Conservation (phyloP, 768 basidiomycete genomes). For the Russula dissimulans region DNA sequence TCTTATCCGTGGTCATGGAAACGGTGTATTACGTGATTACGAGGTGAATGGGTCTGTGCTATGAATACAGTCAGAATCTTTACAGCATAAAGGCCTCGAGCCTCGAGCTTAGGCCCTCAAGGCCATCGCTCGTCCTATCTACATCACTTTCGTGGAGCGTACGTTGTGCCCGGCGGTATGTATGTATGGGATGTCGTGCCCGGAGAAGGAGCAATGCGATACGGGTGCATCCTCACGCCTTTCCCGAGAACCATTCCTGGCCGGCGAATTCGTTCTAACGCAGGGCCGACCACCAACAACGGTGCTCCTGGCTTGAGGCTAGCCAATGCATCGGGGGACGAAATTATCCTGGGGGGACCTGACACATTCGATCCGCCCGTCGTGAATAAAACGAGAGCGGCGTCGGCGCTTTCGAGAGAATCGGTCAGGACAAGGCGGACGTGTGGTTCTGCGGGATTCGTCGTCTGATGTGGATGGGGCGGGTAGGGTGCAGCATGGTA, state of each 20-base stretch:
- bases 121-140: background rate
- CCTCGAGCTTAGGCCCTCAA: constrained; percentile 1
- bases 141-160: constrained; percentile 11
- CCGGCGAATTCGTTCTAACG: constrained; percentile 38
- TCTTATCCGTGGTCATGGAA: constrained; percentile 1
- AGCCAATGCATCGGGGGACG: constrained; percentile 15
- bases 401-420: constrained; percentile 41
- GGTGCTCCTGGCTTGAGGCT: constrained; percentile 21
- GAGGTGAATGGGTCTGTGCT: background rate
- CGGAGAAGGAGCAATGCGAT: constrained; percentile 32
- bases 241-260: constrained; percentile 33
- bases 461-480: background rate
- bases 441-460: constrained; percentile 2
- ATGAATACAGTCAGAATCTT: constrained; percentile 9
- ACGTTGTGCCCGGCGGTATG: background rate
- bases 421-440: constrained; percentile 21
- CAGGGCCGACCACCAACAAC: constrained; percentile 43
- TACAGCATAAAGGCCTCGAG: background rate
- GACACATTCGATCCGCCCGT: constrained; percentile 22
- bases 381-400: constrained; percentile 39
- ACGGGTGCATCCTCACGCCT: constrained; percentile 48
- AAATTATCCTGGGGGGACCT: constrained; percentile 14
- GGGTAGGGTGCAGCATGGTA: constrained; percentile 8
- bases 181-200: background rate
- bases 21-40: background rate